These are phyloP conservation scores for Colletotrichum agaves DNA, from an alignment of 2,329 filamentous ascomycete species.

Conservation along the genomic window DNA sequence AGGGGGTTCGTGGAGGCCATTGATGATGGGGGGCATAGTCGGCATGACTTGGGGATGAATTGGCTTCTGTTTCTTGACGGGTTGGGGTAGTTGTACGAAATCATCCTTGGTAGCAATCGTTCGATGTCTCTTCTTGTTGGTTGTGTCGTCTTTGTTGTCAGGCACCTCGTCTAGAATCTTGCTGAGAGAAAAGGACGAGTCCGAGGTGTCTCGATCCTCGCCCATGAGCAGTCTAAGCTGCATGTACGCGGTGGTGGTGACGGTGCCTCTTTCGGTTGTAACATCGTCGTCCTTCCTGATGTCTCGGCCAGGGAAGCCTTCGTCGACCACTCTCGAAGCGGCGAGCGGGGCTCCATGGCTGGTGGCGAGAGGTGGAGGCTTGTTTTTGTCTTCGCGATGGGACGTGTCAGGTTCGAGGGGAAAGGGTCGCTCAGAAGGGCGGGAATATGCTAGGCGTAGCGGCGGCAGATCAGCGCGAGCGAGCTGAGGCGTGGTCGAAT, in stretches of 20 bases:
- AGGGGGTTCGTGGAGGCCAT: conserved; percentile 70
- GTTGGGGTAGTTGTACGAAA: conserved; percentile 72
- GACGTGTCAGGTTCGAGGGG: conserved; percentile 63
- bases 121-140: conserved; percentile 66
- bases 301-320: conserved; percentile 27
- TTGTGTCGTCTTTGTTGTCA: conserved; percentile 56
- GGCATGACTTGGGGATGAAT: conserved; percentile 58
- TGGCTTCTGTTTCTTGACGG: conserved; percentile 72
- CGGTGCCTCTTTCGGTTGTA: conserved; percentile 2
- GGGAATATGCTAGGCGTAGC: conserved; percentile 56
- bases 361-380: conserved; percentile 35
- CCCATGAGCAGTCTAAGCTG: conserved; percentile 55
- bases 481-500: conserved; percentile 60
- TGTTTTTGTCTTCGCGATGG: conserved; percentile 52
- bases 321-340: conserved; percentile 24
- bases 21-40: conserved; percentile 72
- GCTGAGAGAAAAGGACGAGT: conserved; percentile 56
- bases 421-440: conserved; percentile 57
- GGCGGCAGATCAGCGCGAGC: conserved; percentile 65
- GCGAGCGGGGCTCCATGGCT: conserved; percentile 28
- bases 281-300: conserved; percentile 29
- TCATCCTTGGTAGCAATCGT: conserved; percentile 65
- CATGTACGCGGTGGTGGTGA: conserved; percentile 26
- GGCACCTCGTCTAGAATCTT: conserved; percentile 58
- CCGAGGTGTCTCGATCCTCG: conserved; percentile 48